Evolutionary conservation across 2,329 filamentous ascomycete species (phyloP), one percentile per base, ranked within the genome.

Genomic region (Alternaria sp.): DNA sequence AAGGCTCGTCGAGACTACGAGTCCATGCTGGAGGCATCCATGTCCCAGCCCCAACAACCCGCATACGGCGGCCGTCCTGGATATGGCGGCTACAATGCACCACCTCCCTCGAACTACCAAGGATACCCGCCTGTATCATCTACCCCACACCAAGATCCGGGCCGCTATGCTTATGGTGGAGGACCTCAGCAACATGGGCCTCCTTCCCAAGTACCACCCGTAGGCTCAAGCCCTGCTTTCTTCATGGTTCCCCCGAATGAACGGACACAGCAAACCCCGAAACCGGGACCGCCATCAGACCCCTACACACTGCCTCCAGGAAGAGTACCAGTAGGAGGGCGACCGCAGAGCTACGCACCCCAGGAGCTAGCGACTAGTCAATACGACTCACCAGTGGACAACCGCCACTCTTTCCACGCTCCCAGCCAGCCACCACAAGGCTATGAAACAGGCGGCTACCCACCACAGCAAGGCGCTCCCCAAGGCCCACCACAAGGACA

Each of bases 1-100:
- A 99, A 99, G 82, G 96, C 96, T 49, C 90, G 96, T 68, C 89
- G 95, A 73, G 96, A 99, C 81, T 99, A 99, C 79, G 96, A 99
- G 81, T 90, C 92, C 28, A 86, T 99, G n/a, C 85, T 99, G 19
- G 96, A 99, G 80, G 91, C 93, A 17, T 98, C 95, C 59, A 98
- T 99, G 95, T 90, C 94, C 1, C 95, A 97, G 71, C 91, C 94
- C n/a, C 89, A 92, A 56, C 91, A 92, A 74, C 88, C 90, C 50
- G 88, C 86, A 69, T 96, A 95, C 77, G 90, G 91, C 72, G 90
- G 91, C 72, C 89, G 92, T 69, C 74, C 74, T 12, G 23, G 65
- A 13, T 78, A 78, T 56, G 69, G 73, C 25, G 76, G 68, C 8
- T 78, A 79, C 64, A 78, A 75, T 40, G 77, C 74, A 32, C 74